Evolutionary conservation across 176 grass and related monocot species (phyloP), one percentile per base, ranked within the genome.

Genomic region (Guadua angustifolia): DNA sequence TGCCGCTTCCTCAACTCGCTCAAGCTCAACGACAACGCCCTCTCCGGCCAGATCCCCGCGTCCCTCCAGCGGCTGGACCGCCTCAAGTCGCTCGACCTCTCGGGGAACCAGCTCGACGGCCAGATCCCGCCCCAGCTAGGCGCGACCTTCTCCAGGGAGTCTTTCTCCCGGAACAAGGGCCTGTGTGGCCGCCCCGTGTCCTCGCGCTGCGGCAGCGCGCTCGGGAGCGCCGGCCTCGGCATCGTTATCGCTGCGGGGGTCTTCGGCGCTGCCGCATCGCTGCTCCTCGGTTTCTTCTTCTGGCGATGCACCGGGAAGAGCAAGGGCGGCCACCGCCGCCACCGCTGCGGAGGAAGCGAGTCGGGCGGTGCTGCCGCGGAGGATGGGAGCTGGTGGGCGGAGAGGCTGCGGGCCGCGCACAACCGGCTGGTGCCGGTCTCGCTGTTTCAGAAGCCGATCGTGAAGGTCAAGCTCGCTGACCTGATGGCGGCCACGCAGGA

Each of bases 361-460:
- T 33, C 84, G 0, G 87, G 70, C 6, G 53, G 79, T 13, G 81
- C 4, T 0, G 85, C 85, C 0, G 70, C 36, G 3, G 96, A 95
- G 81, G 93, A 95, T 42, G 92, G 91, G 36, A 86, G 89, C 71
- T 98, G 89, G 96, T 98, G 96, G 96, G 66, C 89, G 10, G 93
- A 95, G 89, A 86, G 93, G 17, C 87, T 98, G 74, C 86, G 85
- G 24, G 76, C 87, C 1, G 77, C 96, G 29, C 96, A 95, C 87
- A 90, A 98, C 75, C 80, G 93, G 1, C 84, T 98, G 11, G 77
- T 66, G 15, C 96, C 93, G 0, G 96, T 98, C 0, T 98, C 96
- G 14, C 77, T 98, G 40, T 98, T 98, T 85, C 96, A 98, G 90
- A 92, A 98, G 62, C 96, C 96, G n/a, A 98, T 98, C 85, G 93